Evolutionary conservation across 1,139 yeast species (phyloP).

Genomic region (Blastobotrys persicus): DNA sequence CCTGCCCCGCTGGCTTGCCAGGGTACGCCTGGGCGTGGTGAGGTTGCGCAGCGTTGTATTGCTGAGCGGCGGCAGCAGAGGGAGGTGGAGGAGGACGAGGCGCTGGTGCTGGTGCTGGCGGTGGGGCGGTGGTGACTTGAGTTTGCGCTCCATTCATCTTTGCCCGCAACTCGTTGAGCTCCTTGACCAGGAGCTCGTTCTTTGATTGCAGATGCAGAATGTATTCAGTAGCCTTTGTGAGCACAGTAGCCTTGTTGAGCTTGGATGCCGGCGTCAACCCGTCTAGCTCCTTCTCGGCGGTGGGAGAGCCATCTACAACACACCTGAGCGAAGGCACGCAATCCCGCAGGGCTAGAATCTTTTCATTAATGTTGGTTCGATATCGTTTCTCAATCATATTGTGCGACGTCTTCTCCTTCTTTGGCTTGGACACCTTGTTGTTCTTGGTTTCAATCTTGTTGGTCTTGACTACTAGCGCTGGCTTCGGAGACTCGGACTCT

Average conservation of each 20-base stretch:
- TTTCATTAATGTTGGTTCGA: conserved; percentile 72
- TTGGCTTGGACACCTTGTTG: conserved; percentile 35
- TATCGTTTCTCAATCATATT: conserved; percentile 78
- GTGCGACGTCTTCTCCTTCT: conserved; percentile 62
- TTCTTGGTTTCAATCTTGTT: conserved; percentile 20
- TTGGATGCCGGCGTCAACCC: conserved; percentile 87
- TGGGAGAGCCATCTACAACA: conserved; percentile 30
- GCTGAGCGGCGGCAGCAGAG: too few species aligned
- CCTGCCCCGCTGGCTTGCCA: conserved; percentile 10
- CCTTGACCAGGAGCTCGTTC: conserved; percentile 55
- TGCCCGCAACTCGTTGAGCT: conserved; percentile 46
- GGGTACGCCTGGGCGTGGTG: conserved; percentile 10
- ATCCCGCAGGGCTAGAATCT: conserved; percentile 66
- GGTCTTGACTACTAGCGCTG: conserved; percentile 14
- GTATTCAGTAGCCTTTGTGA: conserved; percentile 87
- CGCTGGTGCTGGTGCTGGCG: conserved; percentile 10
- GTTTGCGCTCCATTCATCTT: conserved; percentile 6
- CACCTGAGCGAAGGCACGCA: conserved; percentile 63
- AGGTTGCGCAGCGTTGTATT: conserved; percentile 2
- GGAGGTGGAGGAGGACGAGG: background rate
- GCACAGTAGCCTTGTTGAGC: conserved; percentile 83
- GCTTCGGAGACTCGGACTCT: conserved; percentile 1
- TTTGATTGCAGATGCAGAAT: conserved; percentile 76
- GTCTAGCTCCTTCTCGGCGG: conserved; percentile 52
- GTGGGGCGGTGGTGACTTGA: background rate